Evolutionary conservation across 2,329 filamentous ascomycete species (phyloP), one percentile per base, ranked within the genome.

Genomic region (Trichoderma sp.): DNA sequence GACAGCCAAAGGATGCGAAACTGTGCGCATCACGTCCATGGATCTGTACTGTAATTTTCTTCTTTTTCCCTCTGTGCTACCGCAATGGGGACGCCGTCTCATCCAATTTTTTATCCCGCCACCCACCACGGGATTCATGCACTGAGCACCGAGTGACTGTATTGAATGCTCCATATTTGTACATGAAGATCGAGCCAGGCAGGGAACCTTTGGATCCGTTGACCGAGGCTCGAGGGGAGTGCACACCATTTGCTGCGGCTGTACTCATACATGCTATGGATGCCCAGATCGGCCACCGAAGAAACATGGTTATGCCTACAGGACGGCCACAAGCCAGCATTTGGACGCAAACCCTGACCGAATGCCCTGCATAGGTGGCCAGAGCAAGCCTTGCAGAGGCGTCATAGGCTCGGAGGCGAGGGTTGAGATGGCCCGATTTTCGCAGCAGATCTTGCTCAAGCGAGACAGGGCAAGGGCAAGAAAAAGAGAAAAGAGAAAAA

Each of bases 361-460:
- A 21, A 64, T 72, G 69, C 35, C 69, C 38, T 53, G 69, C 69
- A 50, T 63, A 71, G 24, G 35, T 50, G 68, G 56, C 31, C 66
- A 59, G 6, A 27, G 14, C 38, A 35, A 45, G 27, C 56, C 67
- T 59, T 59, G 67, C 33, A 62, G 67, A 29, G 21, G 9, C 33
- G 50, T 60, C 53, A 27, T 27, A 31, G 64, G 27, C 64, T 21
- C 50, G 2, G 31, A 59, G 45, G 50, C 66, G 66, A 69, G 45
- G 68, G 59, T n/a, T 16, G 38, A 27, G 24, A 72, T 72, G 69
- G 69, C 38, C 69, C 69, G 69, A 72, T 72, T 62, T 72, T 60
- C 59, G 27, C 59, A 72, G 69, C 38, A 72, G 59, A 72, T 72
- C 67, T 29, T 71, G 53, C 33, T 67, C 64, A 67, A 18, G 16